Percentiles rank a stretch among this genome's conserved stretches.
Evolutionary conservation across 179 eudicot species (phyloP).

Genomic region (Corrigiola litoralis): DNA sequence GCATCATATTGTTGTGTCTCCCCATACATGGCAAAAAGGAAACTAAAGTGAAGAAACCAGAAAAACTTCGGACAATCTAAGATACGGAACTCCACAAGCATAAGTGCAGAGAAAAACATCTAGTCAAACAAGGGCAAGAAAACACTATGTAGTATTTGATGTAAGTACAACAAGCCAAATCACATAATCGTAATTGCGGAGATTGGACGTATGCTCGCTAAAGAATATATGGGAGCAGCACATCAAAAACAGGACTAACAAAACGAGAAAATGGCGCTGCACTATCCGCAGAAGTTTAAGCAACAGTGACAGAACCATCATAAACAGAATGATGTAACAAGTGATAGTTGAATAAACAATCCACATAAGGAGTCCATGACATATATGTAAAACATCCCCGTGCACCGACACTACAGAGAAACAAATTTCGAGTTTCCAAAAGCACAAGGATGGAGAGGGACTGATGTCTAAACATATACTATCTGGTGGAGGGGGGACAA

Average conservation of each 20-base stretch:
- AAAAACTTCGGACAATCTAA: no score
- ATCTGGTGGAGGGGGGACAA: not conserved
- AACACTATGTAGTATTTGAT: no score
- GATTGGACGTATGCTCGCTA: no score
- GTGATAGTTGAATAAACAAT: not conserved
- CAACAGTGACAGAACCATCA: not conserved
- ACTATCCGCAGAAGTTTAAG: not conserved
- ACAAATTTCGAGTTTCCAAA: not conserved
- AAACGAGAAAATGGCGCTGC: not conserved
- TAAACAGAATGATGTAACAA: not conserved
- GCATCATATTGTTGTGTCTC: no score
- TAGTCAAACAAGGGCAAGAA: no score
- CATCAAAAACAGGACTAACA: not conserved
- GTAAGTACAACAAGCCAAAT: no score
- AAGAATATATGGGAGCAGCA: no score
- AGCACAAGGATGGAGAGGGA: conserved; percentile 10
- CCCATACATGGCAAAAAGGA: no score
- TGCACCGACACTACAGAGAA: not conserved
- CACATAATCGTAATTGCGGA: no score
- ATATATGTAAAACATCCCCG: conserved; percentile 14
- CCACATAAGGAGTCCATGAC: not conserved
- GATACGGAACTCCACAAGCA: no score
- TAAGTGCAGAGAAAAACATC: no score
- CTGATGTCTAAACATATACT: conserved; percentile 3
- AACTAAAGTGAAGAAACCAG: no score